Base-by-base conservation (phyloP, 1,284 basidiomycete species). In the Uromyces viciae-fabae region DNA sequence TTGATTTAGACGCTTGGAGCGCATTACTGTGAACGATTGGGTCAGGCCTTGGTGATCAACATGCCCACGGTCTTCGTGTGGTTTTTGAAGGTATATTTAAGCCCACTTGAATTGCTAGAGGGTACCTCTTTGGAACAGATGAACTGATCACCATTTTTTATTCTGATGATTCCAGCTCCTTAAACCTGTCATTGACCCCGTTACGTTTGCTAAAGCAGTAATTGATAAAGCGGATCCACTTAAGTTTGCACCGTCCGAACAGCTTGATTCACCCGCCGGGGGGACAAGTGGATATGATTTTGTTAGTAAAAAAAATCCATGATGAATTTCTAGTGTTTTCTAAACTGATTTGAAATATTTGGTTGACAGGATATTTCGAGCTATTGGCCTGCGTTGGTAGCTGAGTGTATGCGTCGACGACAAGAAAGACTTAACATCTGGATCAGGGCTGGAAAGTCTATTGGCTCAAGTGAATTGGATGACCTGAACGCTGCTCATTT, bases 41-140 rank as follows among this genome's bases (percentile, higher is more conserved):
- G 78, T 8, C 69, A 81, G 54, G 78, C 78, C 1, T 33, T 81
- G 43, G 78, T 81, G 1, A n/a, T 74, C 42, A 81, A 81, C 31
- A 74, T 81, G 71, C 78, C 78, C 54, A 81, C 52, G 56, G n/a
- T 81, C 14, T 81, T 81, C 56, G 78, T 81, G 3, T 81, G 78
- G 78, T 46, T 81, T 8, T 43, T 81, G 38, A 81, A 73, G 49
- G 78, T 81, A 40, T 42, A n/a, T n/a, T n/a, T n/a, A n/a, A n/a
- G 77, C 68, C 0, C n/a, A 36, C n/a, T 22, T 15, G 38, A 43
- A 14, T 15, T 9, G 4, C 4, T 33, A 64, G 4, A 22, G n/a
- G n/a, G 22, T 22, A 2, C 4, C 9, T 36, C 3, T 33, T 14
- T 8, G 17, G 40, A 66, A 42, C 9, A 19, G 19, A 56, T 5